Evolutionary conservation across 129 eudicot genomes (phyloP).

Genomic region (Ambrosia artemisiifolia): DNA sequence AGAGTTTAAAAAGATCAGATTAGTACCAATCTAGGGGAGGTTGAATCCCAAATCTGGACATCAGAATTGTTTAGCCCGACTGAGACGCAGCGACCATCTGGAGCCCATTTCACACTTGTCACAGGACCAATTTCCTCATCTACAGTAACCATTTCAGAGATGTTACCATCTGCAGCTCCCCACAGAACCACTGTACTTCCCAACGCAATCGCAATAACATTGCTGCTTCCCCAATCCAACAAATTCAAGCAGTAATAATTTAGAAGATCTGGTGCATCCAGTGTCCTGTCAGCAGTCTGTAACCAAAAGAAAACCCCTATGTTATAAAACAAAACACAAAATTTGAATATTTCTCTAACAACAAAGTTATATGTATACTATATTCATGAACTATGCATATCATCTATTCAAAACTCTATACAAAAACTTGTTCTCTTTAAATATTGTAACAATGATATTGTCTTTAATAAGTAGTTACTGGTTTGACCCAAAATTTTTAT

Average conservation of each 20-base stretch:
- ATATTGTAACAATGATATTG: too few relatives aligned
- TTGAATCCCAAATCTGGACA: constrained; percentile 89
- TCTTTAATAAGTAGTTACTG: too few relatives aligned
- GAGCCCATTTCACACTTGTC: constrained; percentile 90
- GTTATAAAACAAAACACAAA: too few relatives aligned
- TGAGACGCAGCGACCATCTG: constrained; percentile 72
- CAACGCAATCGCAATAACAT: constrained; percentile 79
- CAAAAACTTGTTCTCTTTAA: neutral
- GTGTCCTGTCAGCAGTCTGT: constrained; percentile 82
- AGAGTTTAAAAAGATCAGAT: too few relatives aligned
- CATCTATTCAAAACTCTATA: too few relatives aligned
- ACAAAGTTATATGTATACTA: too few relatives aligned
- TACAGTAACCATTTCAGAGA: constrained; percentile 69
- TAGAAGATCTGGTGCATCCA: constrained; percentile 81
- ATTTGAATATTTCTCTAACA: too few relatives aligned
- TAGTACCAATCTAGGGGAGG: constrained; percentile 56
- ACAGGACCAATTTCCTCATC: constrained; percentile 78
- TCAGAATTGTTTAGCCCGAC: constrained; percentile 71
- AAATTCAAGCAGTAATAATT: constrained; percentile 81
- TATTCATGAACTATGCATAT: neutral
- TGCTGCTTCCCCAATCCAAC: constrained; percentile 85
- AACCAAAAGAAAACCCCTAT: neutral
- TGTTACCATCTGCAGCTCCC: constrained; percentile 66
- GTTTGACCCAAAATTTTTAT: too few relatives aligned
- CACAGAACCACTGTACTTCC: constrained; percentile 69